phyloP scores from a whole-genome alignment of 2,329 filamentous ascomycete genomes.

The Colletotrichum higginsianum region DNA sequence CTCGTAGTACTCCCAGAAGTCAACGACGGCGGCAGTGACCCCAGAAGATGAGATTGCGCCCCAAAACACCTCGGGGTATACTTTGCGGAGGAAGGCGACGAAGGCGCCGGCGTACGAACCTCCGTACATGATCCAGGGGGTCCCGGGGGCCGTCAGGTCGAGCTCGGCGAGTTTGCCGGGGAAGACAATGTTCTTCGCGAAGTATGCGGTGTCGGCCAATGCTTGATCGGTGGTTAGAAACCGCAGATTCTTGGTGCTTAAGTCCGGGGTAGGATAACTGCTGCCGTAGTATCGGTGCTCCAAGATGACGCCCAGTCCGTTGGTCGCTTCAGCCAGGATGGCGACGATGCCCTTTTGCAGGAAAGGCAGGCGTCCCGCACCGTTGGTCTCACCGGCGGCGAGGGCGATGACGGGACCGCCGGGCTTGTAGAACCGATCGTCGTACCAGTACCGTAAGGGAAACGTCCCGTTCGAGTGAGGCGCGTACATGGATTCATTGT shows the following conservation, averaged over 20 bases:
- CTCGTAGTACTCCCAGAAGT: slow-evolving; percentile 78
- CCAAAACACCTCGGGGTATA: slow-evolving; percentile 85
- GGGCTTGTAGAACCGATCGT: slow-evolving; percentile 79
- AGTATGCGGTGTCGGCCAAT: slow-evolving; percentile 85
- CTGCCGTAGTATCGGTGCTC: slow-evolving; percentile 91
- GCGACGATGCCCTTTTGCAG: slow-evolving; percentile 84
- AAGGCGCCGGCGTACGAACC: slow-evolving; percentile 88
- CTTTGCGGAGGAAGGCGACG: slow-evolving; percentile 80
- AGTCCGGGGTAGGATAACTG: slow-evolving; percentile 77
- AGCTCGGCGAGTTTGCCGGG: slow-evolving; percentile 74
- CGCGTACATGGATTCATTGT: slow-evolving; percentile 83
- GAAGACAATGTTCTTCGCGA: slow-evolving; percentile 81
- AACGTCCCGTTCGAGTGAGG: slow-evolving; percentile 81
- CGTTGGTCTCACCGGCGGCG: slow-evolving; percentile 78
- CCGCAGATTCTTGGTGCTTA: slow-evolving; percentile 78
- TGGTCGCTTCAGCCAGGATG: slow-evolving; percentile 78
- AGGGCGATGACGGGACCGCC: slow-evolving; percentile 88
- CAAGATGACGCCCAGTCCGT: slow-evolving; percentile 83
- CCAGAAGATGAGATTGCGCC: slow-evolving; percentile 86
- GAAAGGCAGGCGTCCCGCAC: slow-evolving; percentile 73
- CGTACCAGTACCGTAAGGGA: slow-evolving; percentile 86
- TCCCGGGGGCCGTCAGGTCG: slow-evolving; percentile 75
- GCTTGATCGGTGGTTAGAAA: slow-evolving; percentile 90
- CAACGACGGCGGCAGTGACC: slow-evolving; percentile 82
- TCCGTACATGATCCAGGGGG: slow-evolving; percentile 84